Evolutionary conservation across 2,329 filamentous ascomycete species (phyloP).

Genomic region (Claviceps humidiphila): DNA sequence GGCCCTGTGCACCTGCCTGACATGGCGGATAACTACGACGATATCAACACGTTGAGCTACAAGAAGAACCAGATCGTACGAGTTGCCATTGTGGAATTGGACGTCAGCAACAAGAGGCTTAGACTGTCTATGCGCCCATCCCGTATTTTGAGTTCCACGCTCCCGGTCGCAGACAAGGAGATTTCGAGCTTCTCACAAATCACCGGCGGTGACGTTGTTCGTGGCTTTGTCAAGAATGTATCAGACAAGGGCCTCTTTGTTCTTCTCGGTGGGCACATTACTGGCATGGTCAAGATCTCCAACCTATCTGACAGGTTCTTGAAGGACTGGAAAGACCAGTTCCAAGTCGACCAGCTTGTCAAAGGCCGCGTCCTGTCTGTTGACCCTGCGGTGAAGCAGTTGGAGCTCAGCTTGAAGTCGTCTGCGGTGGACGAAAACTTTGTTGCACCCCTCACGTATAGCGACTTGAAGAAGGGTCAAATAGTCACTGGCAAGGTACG

Average conservation of each 20-base stretch:
- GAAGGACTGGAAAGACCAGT: constrained; percentile 90
- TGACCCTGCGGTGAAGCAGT: constrained; percentile 53
- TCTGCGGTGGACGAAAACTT: constrained; percentile 74
- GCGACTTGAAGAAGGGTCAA: constrained; percentile 68
- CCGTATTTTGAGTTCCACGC: constrained; percentile 73
- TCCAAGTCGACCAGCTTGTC: constrained; percentile 80
- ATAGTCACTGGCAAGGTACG: constrained; percentile 80
- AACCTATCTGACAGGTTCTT: constrained; percentile 84
- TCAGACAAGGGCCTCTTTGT: constrained; percentile 84
- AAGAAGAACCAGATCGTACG: constrained; percentile 78
- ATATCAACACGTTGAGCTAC: constrained; percentile 61
- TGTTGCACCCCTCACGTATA: constrained; percentile 56
- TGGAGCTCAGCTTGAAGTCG: constrained; percentile 78
- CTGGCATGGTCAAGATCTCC: constrained; percentile 70
- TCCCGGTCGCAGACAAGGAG: constrained; percentile 69
- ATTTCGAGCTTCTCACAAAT: constrained; percentile 60
- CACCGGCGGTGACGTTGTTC: constrained; percentile 62
- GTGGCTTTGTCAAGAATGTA: constrained; percentile 86
- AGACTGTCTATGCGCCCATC: constrained; percentile 75
- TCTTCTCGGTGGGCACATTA: constrained; percentile 65
- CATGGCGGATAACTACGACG: constrained; percentile 71
- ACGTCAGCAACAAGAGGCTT: constrained; percentile 72
- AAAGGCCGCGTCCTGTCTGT: constrained; percentile 70
- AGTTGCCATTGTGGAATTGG: constrained; percentile 71
- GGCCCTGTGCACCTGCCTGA: constrained; percentile 75